Evolutionary conservation across 2,329 filamentous ascomycete genomes (phyloP), one percentile per base, ranked within the genome.

Genomic region (Aspergillus sp.): DNA sequence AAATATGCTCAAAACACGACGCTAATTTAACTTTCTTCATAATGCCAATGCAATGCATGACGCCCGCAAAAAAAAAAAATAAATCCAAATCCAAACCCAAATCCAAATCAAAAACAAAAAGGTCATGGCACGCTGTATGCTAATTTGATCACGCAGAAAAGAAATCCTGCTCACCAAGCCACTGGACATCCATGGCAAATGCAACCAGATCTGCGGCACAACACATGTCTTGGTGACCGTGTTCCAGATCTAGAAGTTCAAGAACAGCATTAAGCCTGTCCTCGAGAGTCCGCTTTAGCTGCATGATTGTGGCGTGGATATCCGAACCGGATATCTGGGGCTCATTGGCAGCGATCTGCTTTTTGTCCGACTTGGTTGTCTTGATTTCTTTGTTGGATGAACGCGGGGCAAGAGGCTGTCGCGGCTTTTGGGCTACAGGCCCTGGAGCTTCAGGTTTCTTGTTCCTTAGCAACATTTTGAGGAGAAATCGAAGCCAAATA

Each of bases 401-500:
- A 30, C 71, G 68, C 9, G 69, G 58, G 1, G 67, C 64, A 18
- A 77, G 68, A 20, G 74, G 68, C 18, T 66, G 63, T 34, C 74
- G 61, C 44, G 57, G 48, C 32, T 43, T 30, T 43, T 58, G 52
- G 34, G 56, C 48, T 4, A 39, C 8, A n/a, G 50, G n/a, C 3
- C 34, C 13, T 30, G 4, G 15, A 18, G 58, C 5, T 48, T 70
- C 66, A 1, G 62, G 52, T 44, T 69, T 70, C 41, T 64, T 62
- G 39, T 75, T 75, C 36, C 72, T 75, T 22, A 87, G 70, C 1
- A 89, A 75, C 62, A 81, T 82, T 57, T 80, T 78, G 12, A 88
- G 76, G 4, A 89, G 71, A 65, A 86, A 86, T 49, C 85, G 80
- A 20, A 86, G 71, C 86, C 86, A 89, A 13, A 87, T 75, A 13